phyloP scores from a whole-genome alignment of 495 filamentous ascomycete genomes.

The Bombardia bombarda region DNA sequence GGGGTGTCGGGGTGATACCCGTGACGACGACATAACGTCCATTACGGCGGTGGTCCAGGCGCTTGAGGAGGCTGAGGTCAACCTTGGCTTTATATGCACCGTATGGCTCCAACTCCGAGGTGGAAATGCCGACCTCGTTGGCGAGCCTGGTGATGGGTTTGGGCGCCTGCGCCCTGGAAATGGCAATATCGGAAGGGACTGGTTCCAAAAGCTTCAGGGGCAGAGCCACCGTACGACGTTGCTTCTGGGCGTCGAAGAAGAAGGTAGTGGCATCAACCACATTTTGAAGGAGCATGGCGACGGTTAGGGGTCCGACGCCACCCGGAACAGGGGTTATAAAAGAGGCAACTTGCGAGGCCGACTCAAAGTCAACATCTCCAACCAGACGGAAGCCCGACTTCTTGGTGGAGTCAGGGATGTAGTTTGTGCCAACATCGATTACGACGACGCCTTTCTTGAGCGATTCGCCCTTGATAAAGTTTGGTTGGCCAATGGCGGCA shows the following conservation, averaged over 20 bases:
- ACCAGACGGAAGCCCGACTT: constrained; percentile 93
- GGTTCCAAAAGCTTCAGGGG: constrained; percentile 66
- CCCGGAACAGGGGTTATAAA: constrained; percentile 94
- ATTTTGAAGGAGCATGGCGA: constrained; percentile 94
- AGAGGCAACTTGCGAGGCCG: constrained; percentile 80
- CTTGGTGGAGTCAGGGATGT: constrained; percentile 83
- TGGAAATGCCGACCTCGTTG: constrained; percentile 76
- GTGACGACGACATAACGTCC: constrained; percentile 87
- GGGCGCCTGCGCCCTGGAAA: constrained; percentile 81
- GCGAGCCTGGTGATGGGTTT: constrained; percentile 82
- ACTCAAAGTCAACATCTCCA: constrained; percentile 89
- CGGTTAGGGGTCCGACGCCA: constrained; percentile 96
- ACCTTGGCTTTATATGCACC: constrained; percentile 94
- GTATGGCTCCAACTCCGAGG: constrained; percentile 85
- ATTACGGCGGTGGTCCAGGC: constrained; percentile 77
- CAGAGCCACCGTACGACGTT: constrained; percentile 66
- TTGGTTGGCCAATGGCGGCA: constrained; percentile 80
- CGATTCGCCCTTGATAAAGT: constrained; percentile 90
- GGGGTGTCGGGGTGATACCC: constrained; percentile 94
- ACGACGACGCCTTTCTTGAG: constrained; percentile 89
- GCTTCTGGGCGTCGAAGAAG: constrained; percentile 75
- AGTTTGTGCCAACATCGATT: constrained; percentile 97
- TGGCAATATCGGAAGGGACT: constrained; percentile 88
- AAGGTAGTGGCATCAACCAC: constrained; percentile 74
- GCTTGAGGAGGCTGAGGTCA: constrained; percentile 69